These are phyloP conservation scores for Evernia prunastri DNA, from an alignment of 495 filamentous ascomycete genomes.

Conservation along the genomic window DNA sequence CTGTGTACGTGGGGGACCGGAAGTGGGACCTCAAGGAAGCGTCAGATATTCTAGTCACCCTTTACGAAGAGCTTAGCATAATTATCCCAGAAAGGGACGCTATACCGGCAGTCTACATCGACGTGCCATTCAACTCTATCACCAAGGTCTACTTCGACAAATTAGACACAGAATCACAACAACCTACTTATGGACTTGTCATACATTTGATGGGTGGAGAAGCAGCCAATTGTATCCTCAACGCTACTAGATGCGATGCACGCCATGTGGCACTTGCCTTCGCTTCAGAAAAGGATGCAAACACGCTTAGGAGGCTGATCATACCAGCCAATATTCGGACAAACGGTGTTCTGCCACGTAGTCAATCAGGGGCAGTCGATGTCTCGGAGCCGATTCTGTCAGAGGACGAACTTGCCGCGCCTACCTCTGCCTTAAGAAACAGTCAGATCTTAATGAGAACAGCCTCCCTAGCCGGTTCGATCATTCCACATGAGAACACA, in stretches of 20 bases:
- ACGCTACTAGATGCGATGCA: background rate
- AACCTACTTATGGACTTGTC: background rate
- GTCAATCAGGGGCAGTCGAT: background rate
- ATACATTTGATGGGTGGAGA: background rate
- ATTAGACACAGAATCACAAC: background rate
- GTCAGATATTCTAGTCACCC: slow-evolving; percentile 21
- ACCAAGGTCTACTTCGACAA: background rate
- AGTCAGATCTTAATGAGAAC: background rate
- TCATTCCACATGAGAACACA: background rate
- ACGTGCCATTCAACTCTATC: slow-evolving; percentile 20
- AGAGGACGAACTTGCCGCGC: background rate
- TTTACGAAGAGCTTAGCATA: slow-evolving; percentile 20
- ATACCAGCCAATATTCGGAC: background rate
- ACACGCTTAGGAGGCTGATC: background rate
- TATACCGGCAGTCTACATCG: slow-evolving; percentile 20
- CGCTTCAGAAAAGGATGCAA: background rate
- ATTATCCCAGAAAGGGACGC: slow-evolving; percentile 15
- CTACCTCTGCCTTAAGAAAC: background rate
- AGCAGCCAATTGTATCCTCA: slow-evolving; percentile 1
- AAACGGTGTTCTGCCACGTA: no score
- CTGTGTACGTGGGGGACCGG: slow-evolving; percentile 4
- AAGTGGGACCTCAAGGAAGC: slow-evolving; percentile 11
- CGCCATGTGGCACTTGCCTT: background rate
- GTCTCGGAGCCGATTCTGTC: background rate
- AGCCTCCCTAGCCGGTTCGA: background rate